These are phyloP conservation scores for Otatea glauca DNA, from an alignment of 176 grass and related monocot species.

Conservation along the genomic window DNA sequence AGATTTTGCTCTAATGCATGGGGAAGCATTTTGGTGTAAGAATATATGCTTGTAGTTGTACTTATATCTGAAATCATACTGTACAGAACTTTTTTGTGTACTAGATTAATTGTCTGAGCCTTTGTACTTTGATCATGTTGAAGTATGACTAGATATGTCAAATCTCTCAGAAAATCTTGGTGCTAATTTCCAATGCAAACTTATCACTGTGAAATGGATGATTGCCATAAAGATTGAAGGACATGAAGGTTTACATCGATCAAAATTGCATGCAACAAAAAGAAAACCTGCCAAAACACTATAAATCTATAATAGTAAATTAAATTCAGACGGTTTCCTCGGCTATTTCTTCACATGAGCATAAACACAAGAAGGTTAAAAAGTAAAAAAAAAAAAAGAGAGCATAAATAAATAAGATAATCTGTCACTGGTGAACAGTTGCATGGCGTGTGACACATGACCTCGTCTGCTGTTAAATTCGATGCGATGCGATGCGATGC, in stretches of 20 bases:
- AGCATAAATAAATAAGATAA: background rate
- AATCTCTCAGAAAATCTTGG: background rate
- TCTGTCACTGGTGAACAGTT: background rate
- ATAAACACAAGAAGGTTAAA: background rate
- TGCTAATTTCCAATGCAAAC: background rate
- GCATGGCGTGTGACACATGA: conserved; percentile 15
- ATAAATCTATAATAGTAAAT: too few species aligned
- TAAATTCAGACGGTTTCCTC: too few species aligned
- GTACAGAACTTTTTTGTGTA: background rate
- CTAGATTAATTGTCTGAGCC: background rate
- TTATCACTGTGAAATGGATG: background rate
- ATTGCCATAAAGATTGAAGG: background rate
- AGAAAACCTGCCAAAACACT: background rate
- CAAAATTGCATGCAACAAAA: background rate
- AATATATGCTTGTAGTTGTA: conserved; percentile 7
- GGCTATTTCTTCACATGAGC: too few species aligned
- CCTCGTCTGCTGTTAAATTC: conserved; percentile 20
- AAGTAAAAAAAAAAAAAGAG: too few species aligned
- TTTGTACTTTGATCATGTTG: background rate
- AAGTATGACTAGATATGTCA: conserved; percentile 12
- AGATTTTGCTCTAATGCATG: background rate
- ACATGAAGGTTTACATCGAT: background rate
- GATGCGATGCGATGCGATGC: background rate
- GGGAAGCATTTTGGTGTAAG: conserved; percentile 28
- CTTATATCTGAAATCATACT: background rate